Evolutionary conservation across 495 filamentous ascomycete species (phyloP), one percentile per base, ranked within the genome.

Genomic region (Baudoinia panamericana): DNA sequence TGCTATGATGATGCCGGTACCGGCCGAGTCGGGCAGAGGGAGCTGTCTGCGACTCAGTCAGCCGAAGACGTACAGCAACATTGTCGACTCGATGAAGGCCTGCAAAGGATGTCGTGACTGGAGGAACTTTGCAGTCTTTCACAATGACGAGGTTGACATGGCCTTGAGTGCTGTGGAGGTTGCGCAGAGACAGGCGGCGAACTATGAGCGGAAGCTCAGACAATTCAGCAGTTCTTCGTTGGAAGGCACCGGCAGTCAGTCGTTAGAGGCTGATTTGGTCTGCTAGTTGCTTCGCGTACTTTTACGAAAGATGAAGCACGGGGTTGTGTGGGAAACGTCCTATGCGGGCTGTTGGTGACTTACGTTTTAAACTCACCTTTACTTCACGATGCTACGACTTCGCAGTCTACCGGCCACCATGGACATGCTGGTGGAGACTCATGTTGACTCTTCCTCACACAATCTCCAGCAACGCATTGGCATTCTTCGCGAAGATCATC

Each of bases 1-100:
- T 10, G 48, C 48, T 28, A 47, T 52, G 48, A 52, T 52, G 48
- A 46, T 47, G 43, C 39, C 43, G 1, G 12, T 43, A 8, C 48
- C 48, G 27, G 15, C 12, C 2, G 48, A 46, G 13, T 12, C 30
- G 3, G 24, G 34, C n/a, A 25, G 38, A 10, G 43, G 39, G 33
- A 31, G 33, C 13, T 52, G 48, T 28, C 35, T 52, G 17, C 24
- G 48, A 20, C 32, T 52, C 4, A 47, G 43, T 18, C 29, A 38
- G 16, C 48, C 48, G 13, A 41, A 35, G 32, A 47, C 33, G 2
- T 52, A 52, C 32, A 24, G 38, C 27, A 27, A 46, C 23, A 35
- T 52, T 26, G 44, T 52, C 20, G 24, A 25, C 6, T 19, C 26
- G 10, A 52, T 52, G 48, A 47, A 47, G 35, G 5, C 5, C n/a